Conservation (phyloP, 108 stramenopile genomes). For the Schizochytrium sp. region DNA sequence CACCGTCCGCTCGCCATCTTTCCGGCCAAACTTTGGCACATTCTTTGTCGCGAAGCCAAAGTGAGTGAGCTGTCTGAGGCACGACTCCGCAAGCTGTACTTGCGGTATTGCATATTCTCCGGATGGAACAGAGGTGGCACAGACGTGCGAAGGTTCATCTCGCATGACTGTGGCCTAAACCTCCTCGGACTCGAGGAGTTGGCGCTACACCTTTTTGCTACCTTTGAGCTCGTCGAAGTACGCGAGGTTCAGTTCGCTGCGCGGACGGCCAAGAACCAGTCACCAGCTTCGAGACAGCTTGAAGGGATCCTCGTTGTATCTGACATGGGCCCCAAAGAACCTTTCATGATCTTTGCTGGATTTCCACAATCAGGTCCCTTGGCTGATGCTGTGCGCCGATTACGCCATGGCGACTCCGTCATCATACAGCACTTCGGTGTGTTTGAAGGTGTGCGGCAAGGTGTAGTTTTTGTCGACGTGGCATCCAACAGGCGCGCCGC, state of each 20-base stretch:
- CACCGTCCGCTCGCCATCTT: neutral
- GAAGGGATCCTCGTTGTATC: neutral
- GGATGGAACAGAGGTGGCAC: neutral
- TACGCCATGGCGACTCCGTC: neutral
- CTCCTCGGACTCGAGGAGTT: neutral
- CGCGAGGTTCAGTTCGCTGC: neutral
- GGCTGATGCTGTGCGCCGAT: neutral
- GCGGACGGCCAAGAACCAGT: neutral
- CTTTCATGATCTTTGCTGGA: neutral
- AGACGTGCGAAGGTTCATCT: neutral
- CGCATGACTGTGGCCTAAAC: neutral
- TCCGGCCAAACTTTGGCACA: neutral
- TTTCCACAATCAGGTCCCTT: neutral
- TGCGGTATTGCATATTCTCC: neutral
- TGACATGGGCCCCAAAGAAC: neutral
- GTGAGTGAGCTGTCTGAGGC: neutral
- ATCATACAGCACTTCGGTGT: neutral
- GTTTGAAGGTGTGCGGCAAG: neutral
- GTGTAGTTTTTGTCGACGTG: neutral
- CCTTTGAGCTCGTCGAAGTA: neutral
- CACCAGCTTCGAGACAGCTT: neutral
- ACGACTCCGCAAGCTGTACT: neutral
- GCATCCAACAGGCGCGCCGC: too few relatives aligned
- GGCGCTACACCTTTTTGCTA: neutral
- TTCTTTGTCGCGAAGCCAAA: neutral